Conservation (phyloP, 208 protist species). For the Lotmaria passim region DNA sequence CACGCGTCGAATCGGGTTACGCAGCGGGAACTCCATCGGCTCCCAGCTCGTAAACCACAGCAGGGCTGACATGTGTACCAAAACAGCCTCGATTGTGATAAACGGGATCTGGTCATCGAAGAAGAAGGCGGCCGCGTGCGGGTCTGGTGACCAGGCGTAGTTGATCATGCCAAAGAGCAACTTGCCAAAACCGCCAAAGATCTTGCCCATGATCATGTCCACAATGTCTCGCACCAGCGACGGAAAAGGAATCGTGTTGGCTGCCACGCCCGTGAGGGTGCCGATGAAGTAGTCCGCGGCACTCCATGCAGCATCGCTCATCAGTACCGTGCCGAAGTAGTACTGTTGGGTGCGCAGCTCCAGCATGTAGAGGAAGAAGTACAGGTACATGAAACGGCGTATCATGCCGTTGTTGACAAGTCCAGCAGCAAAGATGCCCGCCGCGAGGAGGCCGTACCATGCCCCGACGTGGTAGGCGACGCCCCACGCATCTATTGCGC, state of each 20-base stretch:
- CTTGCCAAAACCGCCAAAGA: slow-evolving; percentile 31
- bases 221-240: slow-evolving; percentile 15
- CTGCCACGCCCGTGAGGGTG: slow-evolving; percentile 28
- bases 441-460: slow-evolving; percentile 38
- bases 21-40: slow-evolving; percentile 41
- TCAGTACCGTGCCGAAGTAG: slow-evolving; percentile 22
- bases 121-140: slow-evolving; percentile 42
- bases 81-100: slow-evolving; percentile 32
- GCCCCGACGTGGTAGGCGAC: slow-evolving; percentile 24
- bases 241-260: slow-evolving; percentile 35
- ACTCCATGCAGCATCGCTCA: slow-evolving; percentile 28
- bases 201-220: slow-evolving; percentile 30
- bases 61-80: slow-evolving; percentile 32
- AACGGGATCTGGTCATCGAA: slow-evolving; percentile 37
- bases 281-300: slow-evolving; percentile 31
- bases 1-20: slow-evolving; percentile 43
- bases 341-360: slow-evolving; percentile 26
- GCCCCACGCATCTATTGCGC: slow-evolving; percentile 15
- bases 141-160: slow-evolving; percentile 29
- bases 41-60: slow-evolving; percentile 54
- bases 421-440: slow-evolving; percentile 26
- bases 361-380: slow-evolving; percentile 45
- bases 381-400: slow-evolving; percentile 39
- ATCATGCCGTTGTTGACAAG: slow-evolving; percentile 31
- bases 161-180: slow-evolving; percentile 38